These are phyloP conservation scores for Candida gorgasii DNA, from an alignment of 805 yeast species.

Conservation along the genomic window DNA sequence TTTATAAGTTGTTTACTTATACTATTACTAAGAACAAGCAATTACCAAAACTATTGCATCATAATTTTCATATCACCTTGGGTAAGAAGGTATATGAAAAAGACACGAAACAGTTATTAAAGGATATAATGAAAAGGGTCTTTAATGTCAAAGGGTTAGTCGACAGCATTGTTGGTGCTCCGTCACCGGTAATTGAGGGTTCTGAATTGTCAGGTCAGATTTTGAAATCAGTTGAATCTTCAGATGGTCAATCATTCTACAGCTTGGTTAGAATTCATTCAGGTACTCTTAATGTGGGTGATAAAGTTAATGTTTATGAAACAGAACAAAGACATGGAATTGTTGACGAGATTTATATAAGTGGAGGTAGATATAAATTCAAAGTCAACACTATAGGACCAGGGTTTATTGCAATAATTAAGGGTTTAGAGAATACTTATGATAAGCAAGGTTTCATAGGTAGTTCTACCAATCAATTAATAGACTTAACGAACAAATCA, in stretches of 20 bases:
- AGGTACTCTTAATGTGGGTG: slow-evolving; percentile 56
- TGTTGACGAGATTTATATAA: slow-evolving; percentile 47
- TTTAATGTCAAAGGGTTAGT: slow-evolving; percentile 52
- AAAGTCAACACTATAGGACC: slow-evolving; percentile 53
- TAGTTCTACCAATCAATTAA: neutral
- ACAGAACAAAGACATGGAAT: slow-evolving; percentile 52
- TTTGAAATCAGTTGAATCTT: slow-evolving; percentile 55
- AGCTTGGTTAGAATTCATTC: slow-evolving; percentile 63
- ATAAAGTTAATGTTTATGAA: slow-evolving; percentile 53
- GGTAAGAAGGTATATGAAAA: slow-evolving; percentile 40
- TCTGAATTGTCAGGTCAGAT: slow-evolving; percentile 23
- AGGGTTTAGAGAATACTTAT: slow-evolving; percentile 60
- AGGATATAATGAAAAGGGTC: slow-evolving; percentile 51
- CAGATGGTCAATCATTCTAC: slow-evolving; percentile 52
- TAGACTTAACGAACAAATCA: slow-evolving; percentile 32
- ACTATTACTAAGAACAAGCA: slow-evolving; percentile 52
- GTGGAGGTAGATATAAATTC: slow-evolving; percentile 71
- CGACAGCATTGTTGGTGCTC: slow-evolving; percentile 38
- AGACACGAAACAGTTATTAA: slow-evolving; percentile 63
- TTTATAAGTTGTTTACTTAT: slow-evolving; percentile 71
- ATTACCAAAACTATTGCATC: slow-evolving; percentile 46
- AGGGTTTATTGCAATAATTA: slow-evolving; percentile 69
- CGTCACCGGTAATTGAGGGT: neutral
- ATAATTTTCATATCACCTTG: slow-evolving; percentile 49
- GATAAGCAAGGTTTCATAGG: slow-evolving; percentile 61